Base-by-base conservation (phyloP, 1,284 basidiomycete genomes). In the Exobasidium rhododendri region DNA sequence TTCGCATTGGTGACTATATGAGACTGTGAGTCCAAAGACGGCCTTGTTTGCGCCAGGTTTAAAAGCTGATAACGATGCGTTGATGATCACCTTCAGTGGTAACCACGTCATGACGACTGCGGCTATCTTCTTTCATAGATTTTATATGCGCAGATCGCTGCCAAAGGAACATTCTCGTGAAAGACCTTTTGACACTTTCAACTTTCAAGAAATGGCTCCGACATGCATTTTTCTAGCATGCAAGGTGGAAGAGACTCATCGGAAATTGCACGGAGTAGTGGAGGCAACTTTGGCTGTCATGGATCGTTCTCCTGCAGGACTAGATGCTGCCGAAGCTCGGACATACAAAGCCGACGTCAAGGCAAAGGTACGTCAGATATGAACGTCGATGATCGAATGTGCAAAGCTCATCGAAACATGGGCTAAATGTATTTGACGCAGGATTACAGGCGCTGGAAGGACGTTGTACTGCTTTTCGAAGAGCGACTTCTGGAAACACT, bases 81-180 rank as follows among this genome's bases (percentile, higher is more conserved):
- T 46, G 43, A 45, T n/a, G n/a, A n/a, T n/a, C 43, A 45, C n/a
- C 17, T 17, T 17, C 7, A 40, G 35, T 40, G 54, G 56, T 17
- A 72, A 74, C 49, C 74, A 78, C 49, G 75, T 78, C 28, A 67
- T 73, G 62, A 67, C 67, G 10, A 71, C 75, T 0, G 91, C 91
- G 17, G 89, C 91, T 29, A 90, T 89, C 3, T 91, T 91, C 85
- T 89, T 94, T 66, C 93, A 96, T 80, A 86, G 93, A 13, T 96
- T 96, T 81, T 96, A 90, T 82, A 93, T 96, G 91, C 86, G 93
- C 58, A 88, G 86, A 74, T 87, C 91, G n/a, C 85, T 92, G 84
- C 53, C 85, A 88, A 28, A 62, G 59, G 79, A 24, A 55, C 13
- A 13, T 14, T 62, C 56, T 62, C 68, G 47, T 50, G 30, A 47